phyloP scores from a whole-genome alignment of 306 rosid genomes.

The Carpinus fangiana region DNA sequence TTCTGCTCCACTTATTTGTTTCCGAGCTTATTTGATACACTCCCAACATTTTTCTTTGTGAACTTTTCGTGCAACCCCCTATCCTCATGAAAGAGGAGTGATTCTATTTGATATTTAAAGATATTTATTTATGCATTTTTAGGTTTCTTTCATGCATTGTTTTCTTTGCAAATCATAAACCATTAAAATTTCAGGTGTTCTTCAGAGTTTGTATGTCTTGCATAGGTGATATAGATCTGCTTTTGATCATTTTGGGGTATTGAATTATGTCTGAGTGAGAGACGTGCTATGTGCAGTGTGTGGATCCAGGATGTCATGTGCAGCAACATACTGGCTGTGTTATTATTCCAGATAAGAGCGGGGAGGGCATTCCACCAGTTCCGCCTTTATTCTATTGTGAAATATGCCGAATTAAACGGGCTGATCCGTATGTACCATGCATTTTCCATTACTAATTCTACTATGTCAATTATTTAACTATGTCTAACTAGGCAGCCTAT shows the following conservation, averaged over 20 bases:
- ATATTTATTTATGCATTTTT: background rate
- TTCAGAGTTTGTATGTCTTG: background rate
- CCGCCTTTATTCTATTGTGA: conserved; percentile 8
- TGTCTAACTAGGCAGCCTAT: background rate
- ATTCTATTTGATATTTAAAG: background rate
- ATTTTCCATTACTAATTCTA: background rate
- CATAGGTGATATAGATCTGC: background rate
- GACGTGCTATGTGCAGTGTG: background rate
- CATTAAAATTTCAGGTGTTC: background rate
- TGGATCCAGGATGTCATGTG: background rate
- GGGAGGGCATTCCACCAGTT: conserved; percentile 2
- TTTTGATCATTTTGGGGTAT: background rate
- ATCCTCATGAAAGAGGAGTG: background rate
- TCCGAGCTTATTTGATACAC: background rate
- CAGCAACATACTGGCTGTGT: conserved; percentile 8
- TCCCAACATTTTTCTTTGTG: no score
- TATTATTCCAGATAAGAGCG: background rate
- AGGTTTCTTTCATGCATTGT: background rate
- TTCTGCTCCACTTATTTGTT: background rate
- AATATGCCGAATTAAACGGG: conserved; percentile 5
- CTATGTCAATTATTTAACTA: background rate
- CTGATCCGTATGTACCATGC: conserved; percentile 4
- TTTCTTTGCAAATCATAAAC: background rate
- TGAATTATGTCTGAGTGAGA: background rate
- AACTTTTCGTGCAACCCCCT: background rate